These are phyloP conservation scores for Lasiosphaeriaceae sp. DNA, from an alignment of 495 filamentous ascomycete genomes.

Conservation along the genomic window DNA sequence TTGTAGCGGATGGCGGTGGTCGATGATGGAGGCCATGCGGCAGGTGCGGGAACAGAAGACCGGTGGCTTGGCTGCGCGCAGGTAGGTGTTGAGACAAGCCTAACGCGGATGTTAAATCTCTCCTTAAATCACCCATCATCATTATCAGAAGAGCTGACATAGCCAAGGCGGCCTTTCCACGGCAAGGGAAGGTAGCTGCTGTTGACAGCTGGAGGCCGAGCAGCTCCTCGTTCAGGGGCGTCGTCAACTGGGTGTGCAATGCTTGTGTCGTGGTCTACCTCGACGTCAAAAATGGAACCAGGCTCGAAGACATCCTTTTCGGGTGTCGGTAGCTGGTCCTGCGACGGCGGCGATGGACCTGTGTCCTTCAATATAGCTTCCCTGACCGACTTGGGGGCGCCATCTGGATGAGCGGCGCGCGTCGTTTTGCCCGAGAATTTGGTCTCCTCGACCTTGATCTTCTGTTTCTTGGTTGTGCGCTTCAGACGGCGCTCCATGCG, in stretches of 20 bases:
- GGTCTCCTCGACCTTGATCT: constrained; percentile 24
- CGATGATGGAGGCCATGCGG: constrained; percentile 84
- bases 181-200: constrained; percentile 83
- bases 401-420: background rate
- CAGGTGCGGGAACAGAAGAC: constrained; percentile 91
- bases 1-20: constrained; percentile 76
- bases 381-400: background rate
- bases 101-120: constrained; percentile 21
- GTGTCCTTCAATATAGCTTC: background rate
- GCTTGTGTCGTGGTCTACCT: background rate
- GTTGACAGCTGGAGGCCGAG: constrained; percentile 71
- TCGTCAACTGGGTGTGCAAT: constrained; percentile 18
- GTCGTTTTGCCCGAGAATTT: background rate
- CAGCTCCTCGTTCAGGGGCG: constrained; percentile 42
- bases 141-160: constrained; percentile 53
- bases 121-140: background rate
- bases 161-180: constrained; percentile 90
- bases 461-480: constrained; percentile 25
- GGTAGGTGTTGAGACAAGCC: constrained; percentile 91
- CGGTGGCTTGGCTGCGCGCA: constrained; percentile 77
- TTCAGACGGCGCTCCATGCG: constrained; percentile 26
- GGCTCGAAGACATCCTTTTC: constrained; percentile 6
- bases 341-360: no score
- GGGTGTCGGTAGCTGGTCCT: constrained; percentile 3
- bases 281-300: background rate